Conservation (phyloP, 176 grass and related monocot genomes). For the Oryza longistaminata region DNA sequence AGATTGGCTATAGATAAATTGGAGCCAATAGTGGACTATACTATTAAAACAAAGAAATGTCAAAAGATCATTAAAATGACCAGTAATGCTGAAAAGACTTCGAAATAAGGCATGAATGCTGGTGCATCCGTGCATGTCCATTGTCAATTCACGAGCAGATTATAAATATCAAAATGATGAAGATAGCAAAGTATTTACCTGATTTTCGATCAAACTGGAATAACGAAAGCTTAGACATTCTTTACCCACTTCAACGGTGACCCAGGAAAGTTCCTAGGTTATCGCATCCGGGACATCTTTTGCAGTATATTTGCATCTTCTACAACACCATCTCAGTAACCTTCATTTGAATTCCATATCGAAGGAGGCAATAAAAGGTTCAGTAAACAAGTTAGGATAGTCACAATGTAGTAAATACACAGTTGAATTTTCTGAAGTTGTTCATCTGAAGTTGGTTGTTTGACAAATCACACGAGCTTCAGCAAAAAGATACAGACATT, state of each 20-base stretch:
- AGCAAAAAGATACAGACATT: neutral
- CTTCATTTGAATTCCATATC: neutral
- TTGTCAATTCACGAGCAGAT: neutral
- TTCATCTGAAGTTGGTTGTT: neutral
- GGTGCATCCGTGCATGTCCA: neutral
- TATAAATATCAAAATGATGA: neutral
- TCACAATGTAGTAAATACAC: neutral
- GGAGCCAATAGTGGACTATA: too few relatives aligned
- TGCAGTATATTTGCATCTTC: too few relatives aligned
- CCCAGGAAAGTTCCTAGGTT: neutral
- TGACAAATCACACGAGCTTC: neutral
- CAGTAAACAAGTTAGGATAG: neutral
- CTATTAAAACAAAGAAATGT: neutral
- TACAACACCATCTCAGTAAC: too few relatives aligned
- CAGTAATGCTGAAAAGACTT: neutral
- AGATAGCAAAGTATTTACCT: constrained; percentile 10
- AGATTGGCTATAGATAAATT: too few relatives aligned
- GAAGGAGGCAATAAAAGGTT: neutral
- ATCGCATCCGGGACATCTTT: neutral
- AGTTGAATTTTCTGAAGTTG: neutral
- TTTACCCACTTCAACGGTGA: neutral
- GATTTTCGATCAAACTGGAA: constrained; percentile 20
- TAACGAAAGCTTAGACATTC: neutral
- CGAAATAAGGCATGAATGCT: neutral
- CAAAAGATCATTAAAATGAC: neutral